These are phyloP conservation scores for Plasmodium cynomolgi DNA, from an alignment of 169 alveolate genomes.

Conservation along the genomic window DNA sequence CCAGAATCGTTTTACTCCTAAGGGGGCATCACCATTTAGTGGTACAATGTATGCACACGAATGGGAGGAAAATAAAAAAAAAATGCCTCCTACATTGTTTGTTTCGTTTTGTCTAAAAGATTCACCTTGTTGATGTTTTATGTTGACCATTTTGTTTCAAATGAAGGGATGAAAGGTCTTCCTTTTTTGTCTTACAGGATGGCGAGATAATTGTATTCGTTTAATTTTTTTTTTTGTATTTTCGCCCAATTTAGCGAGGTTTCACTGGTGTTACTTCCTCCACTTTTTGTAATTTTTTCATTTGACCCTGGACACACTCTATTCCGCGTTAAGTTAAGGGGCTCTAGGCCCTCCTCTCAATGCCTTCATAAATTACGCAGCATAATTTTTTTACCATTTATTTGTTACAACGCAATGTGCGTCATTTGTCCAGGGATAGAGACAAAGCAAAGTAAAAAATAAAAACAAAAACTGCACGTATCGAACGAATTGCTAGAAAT, in stretches of 20 bases:
- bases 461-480: neutral
- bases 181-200: neutral
- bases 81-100: neutral
- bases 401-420: neutral
- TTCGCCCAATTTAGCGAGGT: neutral
- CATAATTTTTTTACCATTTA: neutral
- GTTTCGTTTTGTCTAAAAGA: neutral
- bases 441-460: neutral
- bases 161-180: neutral
- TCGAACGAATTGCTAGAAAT: neutral
- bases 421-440: neutral
- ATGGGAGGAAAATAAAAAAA: neutral
- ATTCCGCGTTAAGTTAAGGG: neutral
- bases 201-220: neutral
- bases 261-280: neutral
- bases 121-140: neutral
- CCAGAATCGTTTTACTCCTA: neutral
- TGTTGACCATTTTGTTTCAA: neutral
- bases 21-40: neutral
- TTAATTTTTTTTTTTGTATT: slow-evolving; percentile 1
- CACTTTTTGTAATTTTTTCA: neutral
- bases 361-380: neutral
- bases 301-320: neutral
- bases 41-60: neutral
- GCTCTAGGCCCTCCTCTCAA: neutral